Base-by-base conservation (phyloP, 2,329 filamentous ascomycete genomes). In the Chaetomium olivaceum region DNA sequence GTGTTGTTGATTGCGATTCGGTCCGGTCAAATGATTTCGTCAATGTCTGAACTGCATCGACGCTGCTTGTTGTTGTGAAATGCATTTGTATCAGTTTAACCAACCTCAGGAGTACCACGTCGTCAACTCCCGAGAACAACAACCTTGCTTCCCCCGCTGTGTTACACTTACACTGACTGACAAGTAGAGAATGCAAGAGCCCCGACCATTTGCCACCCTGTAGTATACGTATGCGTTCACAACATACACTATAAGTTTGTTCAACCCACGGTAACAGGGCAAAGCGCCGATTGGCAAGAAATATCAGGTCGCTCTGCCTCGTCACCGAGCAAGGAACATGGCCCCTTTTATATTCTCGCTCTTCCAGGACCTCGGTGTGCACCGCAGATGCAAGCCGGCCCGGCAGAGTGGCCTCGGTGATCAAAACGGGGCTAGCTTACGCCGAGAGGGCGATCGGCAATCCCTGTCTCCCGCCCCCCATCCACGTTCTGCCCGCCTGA, bases 351-450 rank as follows among this genome's bases (percentile, higher is more conserved):
- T 58, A 56, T 25, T 33, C 31, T 29, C 8, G 14, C 33, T 55
- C 29, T 54, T n/a, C 48, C 33, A 27, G 55, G n/a, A 4, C 43
- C 43, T 66, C 64, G 58, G 61, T 66, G 64, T 61, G 58, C 57
- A 66, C 50, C 8, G 43, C 61, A 55, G 46, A 29, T 29, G 50
- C 46, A 51, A 4, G 25, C n/a, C 8, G 12, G 25, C 56, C 55
- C 58, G n/a, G 59, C 19, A 51, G 29, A 6, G 50, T 63, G 61
- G 31, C 57, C 25, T 66, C 64, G 61, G 61, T 66, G 43, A 46
- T 63, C 57, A 5, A 36, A 66, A 48, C 12, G 23, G 57, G 62
- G 23, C 39, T 62, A 66, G 64, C 57, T 54, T 21, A 39, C 48
- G 65, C 65, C 61, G 59, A 67, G 65, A 58, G 4, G 27, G 54